Evolutionary conservation across 1,139 yeast species (phyloP).

Genomic region (Kodamaea ohmeri): DNA sequence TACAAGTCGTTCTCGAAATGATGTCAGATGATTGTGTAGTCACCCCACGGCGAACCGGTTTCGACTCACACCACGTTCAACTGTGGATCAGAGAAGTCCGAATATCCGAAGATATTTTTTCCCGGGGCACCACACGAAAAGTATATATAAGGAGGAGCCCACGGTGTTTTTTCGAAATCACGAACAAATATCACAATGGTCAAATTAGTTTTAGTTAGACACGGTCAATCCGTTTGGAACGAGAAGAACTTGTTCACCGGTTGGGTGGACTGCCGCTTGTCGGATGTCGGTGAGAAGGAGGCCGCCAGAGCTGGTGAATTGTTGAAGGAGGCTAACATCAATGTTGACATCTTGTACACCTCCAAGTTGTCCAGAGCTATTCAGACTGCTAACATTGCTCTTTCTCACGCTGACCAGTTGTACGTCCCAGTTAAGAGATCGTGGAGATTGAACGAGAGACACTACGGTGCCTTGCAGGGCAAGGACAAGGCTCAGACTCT

Average conservation of each 20-base stretch:
- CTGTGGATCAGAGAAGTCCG: constrained; percentile 29
- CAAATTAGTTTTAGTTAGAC: constrained; percentile 82
- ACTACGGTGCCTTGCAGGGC: constrained; percentile 98
- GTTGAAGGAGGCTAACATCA: constrained; percentile 79
- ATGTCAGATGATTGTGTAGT: constrained; percentile 1
- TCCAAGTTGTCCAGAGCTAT: constrained; percentile 93
- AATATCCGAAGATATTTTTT: constrained; percentile 19
- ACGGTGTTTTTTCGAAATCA: constrained; percentile 1
- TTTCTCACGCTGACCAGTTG: constrained; percentile 83
- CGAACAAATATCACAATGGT: constrained; percentile 37
- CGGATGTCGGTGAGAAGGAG: constrained; percentile 83
- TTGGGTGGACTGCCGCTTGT: constrained; percentile 94
- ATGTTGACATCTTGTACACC: constrained; percentile 88
- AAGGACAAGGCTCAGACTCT: constrained; percentile 95
- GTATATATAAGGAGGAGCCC: constrained; percentile 5
- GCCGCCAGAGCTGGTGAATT: constrained; percentile 93
- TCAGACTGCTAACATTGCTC: constrained; percentile 95
- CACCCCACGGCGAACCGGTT: not conserved
- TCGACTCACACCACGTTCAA: constrained; percentile 9
- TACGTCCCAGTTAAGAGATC: constrained; percentile 92
- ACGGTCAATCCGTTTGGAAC: constrained; percentile 99
- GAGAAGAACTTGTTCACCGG: constrained; percentile 98
- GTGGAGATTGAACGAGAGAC: constrained; percentile 99
- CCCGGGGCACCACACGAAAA: constrained; percentile 8
- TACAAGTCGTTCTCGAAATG: too few species aligned